Evolutionary conservation across 768 basidiomycete species (phyloP), one percentile per base, ranked within the genome.

Genomic region (Rhodosporidiobolus odoratus): DNA sequence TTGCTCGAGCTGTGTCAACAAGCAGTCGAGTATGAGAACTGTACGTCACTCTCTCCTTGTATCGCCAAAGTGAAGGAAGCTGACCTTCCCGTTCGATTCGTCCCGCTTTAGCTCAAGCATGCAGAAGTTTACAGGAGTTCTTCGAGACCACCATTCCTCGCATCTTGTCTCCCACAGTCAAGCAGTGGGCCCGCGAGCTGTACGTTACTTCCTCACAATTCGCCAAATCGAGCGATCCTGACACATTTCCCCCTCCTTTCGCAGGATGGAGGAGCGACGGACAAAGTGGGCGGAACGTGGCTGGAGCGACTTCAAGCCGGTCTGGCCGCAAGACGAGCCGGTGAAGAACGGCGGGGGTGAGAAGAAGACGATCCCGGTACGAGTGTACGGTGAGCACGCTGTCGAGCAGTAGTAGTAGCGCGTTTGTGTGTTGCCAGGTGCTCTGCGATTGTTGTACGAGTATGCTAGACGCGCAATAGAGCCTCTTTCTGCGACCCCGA

Each of bases 1-100:
- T 83, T 89, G 10, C 87, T 92, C 65, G 91, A 94, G 78, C 89
- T 94, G 89, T 90, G 90, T 1, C 81, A 86, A 1, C 91, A 94
- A 84, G 91, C 89, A 85, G 77, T 40, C 41, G 75, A 76, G 63
- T 76, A 76, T 57, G 75, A 76, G 61, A 66, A 70, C 50, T 68
- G 75, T 75, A 48, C 64, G 75, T 62, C 3, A 25, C 12, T 32
- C 16, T 15, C 32, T 35, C 35, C 45, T 4, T 43, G n/a, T 23
- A 19, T 2, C 35, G 37, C 2, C 8, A 30, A 15, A 25, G 25
- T 35, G 13, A 5, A 54, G 56, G 4, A 52, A 47, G 34, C 58
- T 23, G 37, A 66, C 32, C 23, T 16, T 8, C 34, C n/a, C 16
- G 1, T 58, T 7, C 13, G 13, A 7, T 19, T 17, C 23, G 47